Conservation (phyloP, 78 protist species). For the Cavenderia fasciculata region DNA sequence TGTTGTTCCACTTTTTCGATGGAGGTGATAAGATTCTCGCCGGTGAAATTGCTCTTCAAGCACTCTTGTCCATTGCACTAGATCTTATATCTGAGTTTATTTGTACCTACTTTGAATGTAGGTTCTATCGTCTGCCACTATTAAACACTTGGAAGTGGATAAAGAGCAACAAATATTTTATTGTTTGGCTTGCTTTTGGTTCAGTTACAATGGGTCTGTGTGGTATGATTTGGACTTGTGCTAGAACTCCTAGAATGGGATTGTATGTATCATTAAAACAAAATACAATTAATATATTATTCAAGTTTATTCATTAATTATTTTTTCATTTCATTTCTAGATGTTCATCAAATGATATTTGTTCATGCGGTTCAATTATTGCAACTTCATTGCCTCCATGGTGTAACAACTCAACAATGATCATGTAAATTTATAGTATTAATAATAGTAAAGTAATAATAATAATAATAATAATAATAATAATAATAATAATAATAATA, state of each 20-base stretch:
- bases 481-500: conserved; percentile 2
- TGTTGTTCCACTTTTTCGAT: conserved; percentile 65
- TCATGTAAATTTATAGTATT: too few species aligned
- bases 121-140: conserved; percentile 23
- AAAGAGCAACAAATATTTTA: conserved; percentile 16
- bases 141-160: conserved; percentile 61
- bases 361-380: not conserved
- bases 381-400: too few species aligned
- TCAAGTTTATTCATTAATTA: too few species aligned
- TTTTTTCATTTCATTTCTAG: too few species aligned
- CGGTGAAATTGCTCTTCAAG: conserved; percentile 4
- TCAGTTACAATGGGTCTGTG: conserved; percentile 39
- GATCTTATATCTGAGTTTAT: conserved; percentile 23
- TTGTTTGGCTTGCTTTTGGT: conserved; percentile 43
- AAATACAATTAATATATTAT: too few species aligned
- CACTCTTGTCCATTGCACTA: not conserved
- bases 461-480: conserved; percentile 5
- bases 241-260: conserved; percentile 40
- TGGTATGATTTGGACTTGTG: conserved; percentile 56
- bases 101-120: conserved; percentile 48
- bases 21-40: not conserved
- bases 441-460: not conserved
- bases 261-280: too few species aligned
- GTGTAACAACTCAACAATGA: too few species aligned
- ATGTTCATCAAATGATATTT: conserved; percentile 17